phyloP scores from a whole-genome alignment of 345 rosid species.

The Populus nigra region DNA sequence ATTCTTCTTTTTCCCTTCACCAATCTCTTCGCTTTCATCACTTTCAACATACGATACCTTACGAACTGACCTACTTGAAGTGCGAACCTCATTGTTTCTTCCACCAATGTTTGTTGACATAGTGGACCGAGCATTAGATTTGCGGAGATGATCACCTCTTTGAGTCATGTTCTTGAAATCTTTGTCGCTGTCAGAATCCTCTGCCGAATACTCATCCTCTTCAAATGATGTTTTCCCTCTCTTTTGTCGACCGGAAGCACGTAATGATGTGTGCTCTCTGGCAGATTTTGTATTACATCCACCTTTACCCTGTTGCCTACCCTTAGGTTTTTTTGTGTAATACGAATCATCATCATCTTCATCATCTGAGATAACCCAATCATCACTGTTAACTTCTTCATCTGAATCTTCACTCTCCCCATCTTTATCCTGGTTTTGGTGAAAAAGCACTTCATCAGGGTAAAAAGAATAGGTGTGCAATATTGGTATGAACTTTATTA shows the following conservation, averaged over 20 bases:
- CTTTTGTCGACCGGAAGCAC: conserved; percentile 45
- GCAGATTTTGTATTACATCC: conserved; percentile 45
- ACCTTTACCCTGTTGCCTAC: conserved; percentile 57
- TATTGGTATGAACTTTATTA: neutral
- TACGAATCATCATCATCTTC: conserved; percentile 64
- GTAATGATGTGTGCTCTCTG: conserved; percentile 47
- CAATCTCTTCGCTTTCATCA: conserved; percentile 94
- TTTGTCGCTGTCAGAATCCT: conserved; percentile 63
- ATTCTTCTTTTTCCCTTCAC: conserved; percentile 77
- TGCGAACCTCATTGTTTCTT: conserved; percentile 74
- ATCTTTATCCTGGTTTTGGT: conserved; percentile 50
- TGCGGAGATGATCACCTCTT: conserved; percentile 59
- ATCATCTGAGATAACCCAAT: conserved; percentile 61
- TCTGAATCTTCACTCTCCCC: conserved; percentile 80
- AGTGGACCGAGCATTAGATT: conserved; percentile 55
- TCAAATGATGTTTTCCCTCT: conserved; percentile 66
- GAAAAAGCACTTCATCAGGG: neutral
- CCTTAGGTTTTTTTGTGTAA: conserved; percentile 56
- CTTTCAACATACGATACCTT: conserved; percentile 99
- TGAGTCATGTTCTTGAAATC: conserved; percentile 57
- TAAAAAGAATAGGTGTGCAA: neutral
- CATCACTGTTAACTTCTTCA: conserved; percentile 64
- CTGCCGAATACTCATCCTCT: conserved; percentile 66
- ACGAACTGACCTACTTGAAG: conserved; percentile 81
- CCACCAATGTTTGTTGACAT: conserved; percentile 33